A percentile compares a stretch with the other conserved stretches of the same genome.
These are phyloP conservation scores for Dichotomocladium elegans DNA, from an alignment of 371 early-diverging fungal species.

Conservation along the genomic window DNA sequence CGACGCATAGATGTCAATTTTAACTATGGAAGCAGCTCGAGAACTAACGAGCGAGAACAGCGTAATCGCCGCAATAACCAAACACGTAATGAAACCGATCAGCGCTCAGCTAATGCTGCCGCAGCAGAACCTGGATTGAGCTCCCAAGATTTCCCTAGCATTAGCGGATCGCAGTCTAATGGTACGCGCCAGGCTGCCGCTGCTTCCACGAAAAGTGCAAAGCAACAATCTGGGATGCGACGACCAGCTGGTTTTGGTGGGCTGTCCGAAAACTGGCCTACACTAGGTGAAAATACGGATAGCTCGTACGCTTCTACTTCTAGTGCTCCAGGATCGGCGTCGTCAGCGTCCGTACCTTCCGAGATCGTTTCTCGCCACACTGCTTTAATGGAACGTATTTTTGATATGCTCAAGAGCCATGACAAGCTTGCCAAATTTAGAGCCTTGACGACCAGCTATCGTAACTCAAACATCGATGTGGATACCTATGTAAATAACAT, in stretches of 20 bases:
- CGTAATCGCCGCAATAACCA: constrained; percentile 9
- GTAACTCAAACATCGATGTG: constrained; percentile 43
- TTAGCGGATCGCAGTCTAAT: constrained; percentile 10
- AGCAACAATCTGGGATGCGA: constrained; percentile 9
- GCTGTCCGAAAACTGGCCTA: constrained; percentile 21
- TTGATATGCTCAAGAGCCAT: constrained; percentile 40
- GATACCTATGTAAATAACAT: constrained; percentile 57
- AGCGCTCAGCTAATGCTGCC: background rate
- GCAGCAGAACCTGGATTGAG: background rate
- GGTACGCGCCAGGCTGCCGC: constrained; percentile 10
- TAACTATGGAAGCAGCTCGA: constrained; percentile 44
- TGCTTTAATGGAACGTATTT: constrained; percentile 41
- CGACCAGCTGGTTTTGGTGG: constrained; percentile 32
- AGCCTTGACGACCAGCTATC: constrained; percentile 52
- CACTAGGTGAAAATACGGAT: constrained; percentile 10
- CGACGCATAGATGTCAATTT: constrained; percentile 55
- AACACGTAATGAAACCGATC: constrained; percentile 3
- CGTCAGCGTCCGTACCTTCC: background rate
- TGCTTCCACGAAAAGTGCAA: constrained; percentile 6
- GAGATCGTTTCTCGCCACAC: constrained; percentile 31
- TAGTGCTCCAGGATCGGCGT: background rate
- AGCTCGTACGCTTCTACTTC: background rate
- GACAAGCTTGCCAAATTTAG: constrained; percentile 59
- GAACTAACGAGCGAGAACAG: constrained; percentile 8
- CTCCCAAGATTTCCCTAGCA: constrained; percentile 27